Base-by-base conservation (phyloP, 2,329 filamentous ascomycete species). In the Arthrobotrys entomopaga region DNA sequence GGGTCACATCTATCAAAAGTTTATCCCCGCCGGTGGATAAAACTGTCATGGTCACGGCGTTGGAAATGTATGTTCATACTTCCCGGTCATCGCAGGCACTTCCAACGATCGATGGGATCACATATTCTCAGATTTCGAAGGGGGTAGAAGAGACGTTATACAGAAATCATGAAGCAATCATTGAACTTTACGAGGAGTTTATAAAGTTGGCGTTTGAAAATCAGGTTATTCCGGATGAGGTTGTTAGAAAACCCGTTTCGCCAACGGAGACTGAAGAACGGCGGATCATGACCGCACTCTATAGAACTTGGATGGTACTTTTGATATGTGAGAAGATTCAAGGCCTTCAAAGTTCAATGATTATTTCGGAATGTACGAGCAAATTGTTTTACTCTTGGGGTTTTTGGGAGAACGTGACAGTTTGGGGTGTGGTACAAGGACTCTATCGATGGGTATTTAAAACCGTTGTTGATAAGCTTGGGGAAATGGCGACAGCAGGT, bases 351-450 rank as follows among this genome's bases (percentile, higher is more conserved):
- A 5, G 46, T 20, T 16, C 29, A 8, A 34, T 34, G 29, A 19
- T 46, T 46, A 46, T 19, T n/a, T 5, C 42, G 16, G 46, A 19
- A 19, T 50, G n/a, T 10, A 22, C 46, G 16, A 16, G n/a, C 46
- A 50, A 19, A 16, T 22, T 50, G 11, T 50, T 50, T 19, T 1
- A 50, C 4, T 8, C 16, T 13, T 50, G n/a, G 46, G 16, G n/a
- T 50, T 50, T 50, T 22, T 50, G 46, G 46, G 46, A 50, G n/a
- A 50, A 50, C 19, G n/a, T 50, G n/a, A 16, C n/a, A 6, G 46
- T 50, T 19, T 50, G 46, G 46, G 46, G 16, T 16, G 46, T 50
- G 7, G 5, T 50, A 50, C 46, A 50, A 22, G 13, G 16, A 4
- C 13, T 50, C 3, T 50, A 20, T 20, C 15, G 46, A 19, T 8